Base-by-base conservation (phyloP, 2,329 filamentous ascomycete species). In the Hypoxylon sp. region DNA sequence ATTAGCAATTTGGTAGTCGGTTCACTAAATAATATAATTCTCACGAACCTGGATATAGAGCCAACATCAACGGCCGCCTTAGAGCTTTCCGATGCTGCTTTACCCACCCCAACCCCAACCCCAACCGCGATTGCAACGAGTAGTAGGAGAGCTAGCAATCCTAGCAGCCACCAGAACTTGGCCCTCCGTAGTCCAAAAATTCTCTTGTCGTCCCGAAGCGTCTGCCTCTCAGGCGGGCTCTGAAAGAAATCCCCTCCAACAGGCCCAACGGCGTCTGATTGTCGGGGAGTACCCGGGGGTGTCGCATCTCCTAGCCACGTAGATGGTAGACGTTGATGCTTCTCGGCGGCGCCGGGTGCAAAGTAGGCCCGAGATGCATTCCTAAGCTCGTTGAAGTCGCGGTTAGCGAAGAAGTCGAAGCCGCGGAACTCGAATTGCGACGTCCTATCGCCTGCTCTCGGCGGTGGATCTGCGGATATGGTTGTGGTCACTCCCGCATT, bases 31-130 rank as follows among this genome's bases (percentile, higher is more conserved):
- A 41, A 43, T 54, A 10, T 19, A 46, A 17, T 10, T 11, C 48
- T 26, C 15, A 72, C 74, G 48, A 66, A 77, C 74, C 71, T 73
- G 41, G 71, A 68, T 11, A 56, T 48, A 10, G 48, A 52, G 28
- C 13, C 39, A 20, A 34, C 49, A 34, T 32, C 56, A 56, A 53
- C 56, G 34, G 43, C 58, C 19, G 39, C 28, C 4, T 20, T 52
- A 10, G 61, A 62, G 24, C 6, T 44, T n/a, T 59, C 37, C 4
- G 59, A 55, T 20, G 20, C 54, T 8, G 22, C 30, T 46, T 49
- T 59, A 26, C 65, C 60, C 4, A 81, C 73, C 3, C 80, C 77
- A 6, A 81, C 73, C 0, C 76, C 79, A 1, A 82, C 75, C 1
- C 76, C 80, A 4, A 80, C 69, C 3, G 68, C 75, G 13, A 77